These are phyloP conservation scores for Exserohilum rostratum DNA, from an alignment of 2,329 filamentous ascomycete species.

Conservation along the genomic window DNA sequence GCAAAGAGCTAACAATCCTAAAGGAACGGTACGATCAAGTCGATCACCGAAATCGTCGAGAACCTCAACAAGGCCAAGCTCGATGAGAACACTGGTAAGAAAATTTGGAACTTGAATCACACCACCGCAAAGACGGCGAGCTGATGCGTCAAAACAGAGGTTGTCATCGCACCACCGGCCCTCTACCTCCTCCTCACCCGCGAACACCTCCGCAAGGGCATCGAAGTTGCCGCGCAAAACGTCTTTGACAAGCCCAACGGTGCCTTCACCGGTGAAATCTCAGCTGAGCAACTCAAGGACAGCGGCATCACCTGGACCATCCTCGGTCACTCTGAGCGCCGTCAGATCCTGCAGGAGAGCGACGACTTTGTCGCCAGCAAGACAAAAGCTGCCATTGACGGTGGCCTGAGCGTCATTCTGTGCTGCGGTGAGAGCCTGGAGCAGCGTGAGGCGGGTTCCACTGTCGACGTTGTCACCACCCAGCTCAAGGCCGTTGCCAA, in stretches of 20 bases:
- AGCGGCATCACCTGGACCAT: constrained; percentile 87
- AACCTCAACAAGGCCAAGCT: constrained; percentile 87
- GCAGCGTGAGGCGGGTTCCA: constrained; percentile 85
- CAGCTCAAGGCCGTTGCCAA: constrained; percentile 85
- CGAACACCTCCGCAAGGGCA: constrained; percentile 73
- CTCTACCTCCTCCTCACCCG: constrained; percentile 90
- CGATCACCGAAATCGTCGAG: constrained; percentile 88
- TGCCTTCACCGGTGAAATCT: constrained; percentile 97
- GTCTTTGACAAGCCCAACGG: constrained; percentile 97
- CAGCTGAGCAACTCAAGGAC: constrained; percentile 88
- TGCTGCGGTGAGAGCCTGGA: constrained; percentile 97
- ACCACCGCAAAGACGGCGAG: constrained; percentile 1
- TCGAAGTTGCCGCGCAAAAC: constrained; percentile 94
- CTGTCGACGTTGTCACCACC: constrained; percentile 80
- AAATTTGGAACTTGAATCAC: background rate
- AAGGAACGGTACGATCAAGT: constrained; percentile 92
- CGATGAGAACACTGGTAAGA: constrained; percentile 72
- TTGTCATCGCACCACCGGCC: constrained; percentile 88
- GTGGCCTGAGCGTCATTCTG: constrained; percentile 88
- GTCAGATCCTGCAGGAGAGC: constrained; percentile 84
- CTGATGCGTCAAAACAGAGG: constrained; percentile 65
- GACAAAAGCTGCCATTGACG: constrained; percentile 90
- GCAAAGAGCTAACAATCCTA: constrained; percentile 25
- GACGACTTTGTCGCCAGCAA: constrained; percentile 86
- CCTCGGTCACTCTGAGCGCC: constrained; percentile 93